phyloP scores from a whole-genome alignment of 2,329 filamentous ascomycete species.

The Sporothrix phasma region DNA sequence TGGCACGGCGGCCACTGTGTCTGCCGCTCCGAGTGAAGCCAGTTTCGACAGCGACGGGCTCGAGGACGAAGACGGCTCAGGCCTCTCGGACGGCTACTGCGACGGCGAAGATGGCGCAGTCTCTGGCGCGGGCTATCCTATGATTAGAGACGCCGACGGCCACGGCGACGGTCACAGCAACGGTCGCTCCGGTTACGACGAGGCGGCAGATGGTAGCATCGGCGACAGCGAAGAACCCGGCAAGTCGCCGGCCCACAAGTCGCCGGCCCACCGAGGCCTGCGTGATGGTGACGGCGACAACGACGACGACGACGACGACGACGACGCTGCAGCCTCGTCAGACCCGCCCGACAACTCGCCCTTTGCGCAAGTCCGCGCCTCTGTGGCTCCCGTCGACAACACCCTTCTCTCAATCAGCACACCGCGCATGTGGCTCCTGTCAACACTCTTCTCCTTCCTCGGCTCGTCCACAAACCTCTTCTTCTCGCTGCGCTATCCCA shows the following conservation, averaged over 20 bases:
- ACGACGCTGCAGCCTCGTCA: conserved; percentile 35
- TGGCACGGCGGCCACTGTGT: conserved; percentile 43
- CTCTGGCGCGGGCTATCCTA: conserved; percentile 26
- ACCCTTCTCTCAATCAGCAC: conserved; percentile 73
- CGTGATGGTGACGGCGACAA: conserved; percentile 26
- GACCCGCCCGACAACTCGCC: conserved; percentile 57
- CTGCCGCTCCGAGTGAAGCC: conserved; percentile 33
- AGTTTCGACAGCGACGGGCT: conserved; percentile 27
- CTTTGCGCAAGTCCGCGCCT: conserved; percentile 70
- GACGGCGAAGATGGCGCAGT: conserved; percentile 20
- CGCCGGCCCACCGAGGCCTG: conserved; percentile 11
- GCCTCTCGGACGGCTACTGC: conserved; percentile 1
- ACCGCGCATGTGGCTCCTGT: conserved; percentile 76
- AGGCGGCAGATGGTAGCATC: neutral
- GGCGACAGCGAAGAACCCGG: neutral
- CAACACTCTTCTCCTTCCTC: conserved; percentile 68
- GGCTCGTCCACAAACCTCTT: conserved; percentile 80
- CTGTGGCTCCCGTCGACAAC: conserved; percentile 67
- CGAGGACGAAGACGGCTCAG: conserved; percentile 8
- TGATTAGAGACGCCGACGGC: conserved; percentile 2
- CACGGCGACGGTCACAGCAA: neutral
- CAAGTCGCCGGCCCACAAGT: neutral
- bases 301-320: conserved; percentile 24
- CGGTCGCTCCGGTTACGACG: neutral
- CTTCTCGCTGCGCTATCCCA: conserved; percentile 83